These are phyloP conservation scores for Leccinum arenicola DNA, from an alignment of 768 basidiomycete genomes.

Conservation along the genomic window DNA sequence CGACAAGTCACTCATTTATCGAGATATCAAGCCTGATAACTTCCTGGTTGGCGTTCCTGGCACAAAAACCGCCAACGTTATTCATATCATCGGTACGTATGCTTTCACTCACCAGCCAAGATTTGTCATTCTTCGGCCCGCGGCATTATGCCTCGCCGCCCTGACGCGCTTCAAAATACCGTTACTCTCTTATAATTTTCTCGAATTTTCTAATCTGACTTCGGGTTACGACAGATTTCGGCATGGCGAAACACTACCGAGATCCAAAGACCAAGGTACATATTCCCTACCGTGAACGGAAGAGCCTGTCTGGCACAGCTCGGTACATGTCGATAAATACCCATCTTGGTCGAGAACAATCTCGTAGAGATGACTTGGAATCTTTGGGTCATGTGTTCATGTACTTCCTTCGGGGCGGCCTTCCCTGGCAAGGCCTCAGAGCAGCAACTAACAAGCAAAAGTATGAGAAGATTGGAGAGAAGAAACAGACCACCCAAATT, in stretches of 20 bases:
- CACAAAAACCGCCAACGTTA: constrained; percentile 84
- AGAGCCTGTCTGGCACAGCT: constrained; percentile 93
- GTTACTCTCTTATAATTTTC: neutral
- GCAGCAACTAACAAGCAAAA: constrained; percentile 99
- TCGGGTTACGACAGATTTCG: constrained; percentile 67
- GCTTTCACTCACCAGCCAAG: constrained; percentile 1
- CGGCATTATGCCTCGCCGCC: neutral
- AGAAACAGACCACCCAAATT: constrained; percentile 93
- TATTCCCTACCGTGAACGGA: constrained; percentile 99
- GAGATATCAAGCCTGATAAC: constrained; percentile 99
- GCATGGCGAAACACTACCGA: constrained; percentile 99
- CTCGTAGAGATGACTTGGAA: constrained; percentile 93
- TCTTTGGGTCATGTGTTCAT: constrained; percentile 99
- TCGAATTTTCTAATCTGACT: constrained; percentile 9
- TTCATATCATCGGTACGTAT: constrained; percentile 80
- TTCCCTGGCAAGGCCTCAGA: constrained; percentile 97
- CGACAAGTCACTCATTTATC: constrained; percentile 97
- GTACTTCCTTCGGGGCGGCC: constrained; percentile 95
- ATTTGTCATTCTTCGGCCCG: constrained; percentile 9
- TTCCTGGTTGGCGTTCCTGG: constrained; percentile 94
- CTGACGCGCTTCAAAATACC: constrained; percentile 2
- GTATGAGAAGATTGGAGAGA: constrained; percentile 99
- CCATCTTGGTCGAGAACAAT: constrained; percentile 93
- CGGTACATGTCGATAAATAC: constrained; percentile 99
- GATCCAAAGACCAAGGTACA: constrained; percentile 97